Conservation (phyloP, 2,329 filamentous ascomycete genomes). For the Immersiporthe knoxdaviesiana region DNA sequence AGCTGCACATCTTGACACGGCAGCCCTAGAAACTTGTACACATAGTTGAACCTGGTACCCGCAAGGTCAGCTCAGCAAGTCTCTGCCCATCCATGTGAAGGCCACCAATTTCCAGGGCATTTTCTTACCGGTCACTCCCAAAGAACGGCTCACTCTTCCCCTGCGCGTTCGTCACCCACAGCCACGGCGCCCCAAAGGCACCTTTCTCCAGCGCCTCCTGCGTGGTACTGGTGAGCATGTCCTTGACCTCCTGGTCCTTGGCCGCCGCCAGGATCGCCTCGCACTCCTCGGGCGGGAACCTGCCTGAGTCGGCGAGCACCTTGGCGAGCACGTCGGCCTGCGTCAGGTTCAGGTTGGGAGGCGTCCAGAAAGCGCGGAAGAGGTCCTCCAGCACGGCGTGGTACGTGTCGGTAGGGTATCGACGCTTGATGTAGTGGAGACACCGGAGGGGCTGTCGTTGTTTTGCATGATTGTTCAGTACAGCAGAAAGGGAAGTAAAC, state of each 20-base stretch:
- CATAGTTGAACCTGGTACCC: conserved; percentile 62
- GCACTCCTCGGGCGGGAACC: conserved; percentile 58
- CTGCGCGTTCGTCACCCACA: conserved; percentile 64
- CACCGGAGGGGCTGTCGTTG: conserved; percentile 59
- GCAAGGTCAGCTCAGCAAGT: background rate
- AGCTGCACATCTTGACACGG: conserved; percentile 60
- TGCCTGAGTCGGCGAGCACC: conserved; percentile 39
- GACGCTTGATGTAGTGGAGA: conserved; percentile 67
- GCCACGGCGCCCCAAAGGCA: conserved; percentile 79
- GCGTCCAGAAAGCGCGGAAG: conserved; percentile 66
- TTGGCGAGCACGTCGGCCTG: conserved; percentile 56
- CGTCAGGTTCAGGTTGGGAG: conserved; percentile 60
- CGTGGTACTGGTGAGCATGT: conserved; percentile 57
- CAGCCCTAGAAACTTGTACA: conserved; percentile 69
- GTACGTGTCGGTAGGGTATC: conserved; percentile 53
- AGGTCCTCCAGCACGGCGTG: conserved; percentile 58
- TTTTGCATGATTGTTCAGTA: background rate
- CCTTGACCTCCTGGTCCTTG: conserved; percentile 48
- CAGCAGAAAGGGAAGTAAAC: background rate
- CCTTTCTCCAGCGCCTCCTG: conserved; percentile 64
- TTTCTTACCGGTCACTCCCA: conserved; percentile 67
- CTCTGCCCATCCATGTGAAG: too few species aligned
- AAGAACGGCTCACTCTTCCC: conserved; percentile 72
- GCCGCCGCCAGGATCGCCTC: conserved; percentile 58
- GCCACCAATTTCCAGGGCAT: background rate